A percentile compares a stretch with the other conserved stretches of the same genome.
These are phyloP conservation scores for Thraustochytrium striatum DNA, from an alignment of 352 stramenopile genomes.

Conservation along the genomic window DNA sequence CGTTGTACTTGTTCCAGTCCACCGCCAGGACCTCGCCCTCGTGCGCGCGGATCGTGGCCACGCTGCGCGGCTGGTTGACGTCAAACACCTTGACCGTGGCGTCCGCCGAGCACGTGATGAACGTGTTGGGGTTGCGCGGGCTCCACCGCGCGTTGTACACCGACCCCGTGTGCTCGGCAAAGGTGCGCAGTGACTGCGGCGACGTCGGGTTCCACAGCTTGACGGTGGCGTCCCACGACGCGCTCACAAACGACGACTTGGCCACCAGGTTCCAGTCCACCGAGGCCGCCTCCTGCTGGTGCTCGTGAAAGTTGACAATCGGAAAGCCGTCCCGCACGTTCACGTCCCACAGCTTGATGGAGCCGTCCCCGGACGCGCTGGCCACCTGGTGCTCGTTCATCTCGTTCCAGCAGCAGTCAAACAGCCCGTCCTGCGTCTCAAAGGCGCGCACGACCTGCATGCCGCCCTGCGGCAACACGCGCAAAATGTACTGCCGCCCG, in stretches of 20 bases:
- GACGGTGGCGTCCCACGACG: slow-evolving; percentile 75
- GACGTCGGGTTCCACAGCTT: slow-evolving; percentile 75
- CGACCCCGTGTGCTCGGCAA: slow-evolving; percentile 66
- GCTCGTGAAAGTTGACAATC: slow-evolving; percentile 76
- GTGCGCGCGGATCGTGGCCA: slow-evolving; percentile 68
- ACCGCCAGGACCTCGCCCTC: slow-evolving; percentile 73
- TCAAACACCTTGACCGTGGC: slow-evolving; percentile 73
- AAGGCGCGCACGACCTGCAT: slow-evolving; percentile 64
- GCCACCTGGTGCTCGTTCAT: slow-evolving; percentile 74
- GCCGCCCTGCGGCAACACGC: slow-evolving; percentile 64
- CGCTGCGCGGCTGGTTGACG: slow-evolving; percentile 60
- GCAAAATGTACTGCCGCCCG: slow-evolving; percentile 72
- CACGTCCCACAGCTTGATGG: slow-evolving; percentile 81
- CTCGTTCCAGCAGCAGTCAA: slow-evolving; percentile 83
- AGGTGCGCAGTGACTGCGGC: slow-evolving; percentile 67
- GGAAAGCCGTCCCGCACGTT: slow-evolving; percentile 76
- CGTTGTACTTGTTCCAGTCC: slow-evolving; percentile 88
- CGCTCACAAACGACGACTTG: slow-evolving; percentile 76
- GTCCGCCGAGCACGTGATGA: slow-evolving; percentile 73
- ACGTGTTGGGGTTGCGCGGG: slow-evolving; percentile 64
- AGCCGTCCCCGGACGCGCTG: slow-evolving; percentile 74
- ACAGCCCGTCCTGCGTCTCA: slow-evolving; percentile 78
- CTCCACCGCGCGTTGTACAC: slow-evolving; percentile 79
- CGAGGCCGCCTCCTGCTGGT: slow-evolving; percentile 73
- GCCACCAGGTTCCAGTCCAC: slow-evolving; percentile 82